Evolutionary conservation across 2,329 filamentous ascomycete species (phyloP).

Genomic region (Neurospora sp.): DNA sequence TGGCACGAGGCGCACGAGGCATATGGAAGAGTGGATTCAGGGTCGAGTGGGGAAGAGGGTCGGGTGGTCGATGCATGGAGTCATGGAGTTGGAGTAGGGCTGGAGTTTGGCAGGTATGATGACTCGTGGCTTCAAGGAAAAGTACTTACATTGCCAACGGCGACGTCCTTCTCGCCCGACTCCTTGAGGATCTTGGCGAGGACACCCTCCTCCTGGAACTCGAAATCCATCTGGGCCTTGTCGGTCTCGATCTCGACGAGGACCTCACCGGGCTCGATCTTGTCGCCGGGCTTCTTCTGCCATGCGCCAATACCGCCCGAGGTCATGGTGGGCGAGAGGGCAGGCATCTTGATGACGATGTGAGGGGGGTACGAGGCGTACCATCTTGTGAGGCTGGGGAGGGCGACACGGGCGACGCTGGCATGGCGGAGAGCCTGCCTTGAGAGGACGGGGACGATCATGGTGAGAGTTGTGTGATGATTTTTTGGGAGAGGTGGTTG

Average conservation of each 20-base stretch:
- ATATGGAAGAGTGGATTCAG: constrained; percentile 1
- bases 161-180: constrained; percentile 83
- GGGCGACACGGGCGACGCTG: constrained; percentile 40
- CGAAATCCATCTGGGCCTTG: constrained; percentile 99
- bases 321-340: constrained; percentile 95
- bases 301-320: constrained; percentile 91
- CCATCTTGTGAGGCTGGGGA: constrained; percentile 49
- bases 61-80: background rate
- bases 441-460: constrained; percentile 56
- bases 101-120: background rate
- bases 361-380: constrained; percentile 87
- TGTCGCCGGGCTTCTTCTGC: constrained; percentile 95
- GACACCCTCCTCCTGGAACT: constrained; percentile 96
- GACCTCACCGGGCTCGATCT: constrained; percentile 83
- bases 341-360: constrained; percentile 94
- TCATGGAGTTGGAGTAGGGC: background rate
- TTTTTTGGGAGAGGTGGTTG: background rate
- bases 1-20: background rate
- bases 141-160: constrained; percentile 81
- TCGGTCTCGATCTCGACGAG: constrained; percentile 98
- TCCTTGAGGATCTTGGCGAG: constrained; percentile 92
- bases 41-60: constrained; percentile 6
- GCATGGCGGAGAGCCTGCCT: constrained; percentile 49
- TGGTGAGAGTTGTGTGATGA: constrained; percentile 24
- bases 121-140: background rate